Base-by-base conservation (phyloP, 176 grass and related monocot genomes). In the Raddia distichophylla region DNA sequence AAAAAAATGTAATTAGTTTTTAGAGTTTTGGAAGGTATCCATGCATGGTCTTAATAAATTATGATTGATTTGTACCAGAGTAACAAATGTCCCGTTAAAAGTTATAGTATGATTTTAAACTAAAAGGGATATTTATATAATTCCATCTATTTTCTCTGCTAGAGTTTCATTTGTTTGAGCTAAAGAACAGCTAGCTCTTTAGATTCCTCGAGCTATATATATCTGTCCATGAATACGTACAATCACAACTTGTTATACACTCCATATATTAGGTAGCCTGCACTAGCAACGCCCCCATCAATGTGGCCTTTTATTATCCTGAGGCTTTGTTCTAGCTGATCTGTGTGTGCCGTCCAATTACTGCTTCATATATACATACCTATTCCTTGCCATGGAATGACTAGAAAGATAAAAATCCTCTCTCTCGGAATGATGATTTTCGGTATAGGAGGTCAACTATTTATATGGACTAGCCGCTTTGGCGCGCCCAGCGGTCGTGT, bases 211-310 rank as follows among this genome's bases (percentile, higher is more conserved):
- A 10, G 27, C 27, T 27, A 27, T 27, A 27, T 27, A 2, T 8
- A 82, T 20, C 32, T 55, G 49, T 22, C 49, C 80, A 20, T 10
- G 33, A 62, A 71, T 8, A 73, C 7, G 27, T 14, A 14, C 44
- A 37, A 16, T 4, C 10, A 17, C 13, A 54, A 52, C 43, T 15
- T 43, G 68, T 27, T 27, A 35, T 11, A 0, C 67, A 33, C 33
- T 64, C 6, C 59, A 8, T 11, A 3, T 22, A 47, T 85, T 86
- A 79, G 75, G 76, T 73, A 56, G 48, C 48, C 67, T n/a, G n/a
- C n/a, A 79, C 47, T 60, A 5, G 19, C 58, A 27, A 60, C 19
- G 19, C 58, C 8, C 3, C 58, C 3, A 10, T 10, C 19, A 22
- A 11, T 9, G 8, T 22, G 58, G 58, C 58, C 58, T 5, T 12